phyloP scores from a whole-genome alignment of 495 filamentous ascomycete genomes.

The Talaromyces proteolyticus region DNA sequence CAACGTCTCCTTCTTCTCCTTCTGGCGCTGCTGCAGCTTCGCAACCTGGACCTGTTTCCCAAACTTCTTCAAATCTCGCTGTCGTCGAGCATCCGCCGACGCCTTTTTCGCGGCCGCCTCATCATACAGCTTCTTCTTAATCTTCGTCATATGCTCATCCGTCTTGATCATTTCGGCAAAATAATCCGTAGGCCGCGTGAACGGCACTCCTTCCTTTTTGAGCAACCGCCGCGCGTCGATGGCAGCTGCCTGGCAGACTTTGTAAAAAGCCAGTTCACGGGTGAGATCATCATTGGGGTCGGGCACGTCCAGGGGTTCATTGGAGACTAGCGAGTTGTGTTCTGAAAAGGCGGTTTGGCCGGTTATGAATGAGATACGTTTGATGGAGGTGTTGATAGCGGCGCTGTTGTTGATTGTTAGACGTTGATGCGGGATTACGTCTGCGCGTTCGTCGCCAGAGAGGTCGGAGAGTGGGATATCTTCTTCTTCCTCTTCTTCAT shows the following conservation, averaged over 20 bases:
- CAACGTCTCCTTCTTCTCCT: constrained; percentile 82
- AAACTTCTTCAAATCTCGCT: constrained; percentile 96
- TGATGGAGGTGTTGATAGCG: constrained; percentile 69
- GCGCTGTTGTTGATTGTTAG: constrained; percentile 96
- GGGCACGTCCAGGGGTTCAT: constrained; percentile 47
- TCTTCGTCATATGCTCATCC: constrained; percentile 95
- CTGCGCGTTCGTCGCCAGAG: constrained; percentile 74
- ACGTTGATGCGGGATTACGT: constrained; percentile 81
- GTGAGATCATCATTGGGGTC: constrained; percentile 82
- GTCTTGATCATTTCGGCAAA: constrained; percentile 98
- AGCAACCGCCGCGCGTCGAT: constrained; percentile 63
- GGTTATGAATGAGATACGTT: constrained; percentile 66
- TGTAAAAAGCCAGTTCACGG: constrained; percentile 91
- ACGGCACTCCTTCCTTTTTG: constrained; percentile 75
- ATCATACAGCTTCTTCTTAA: constrained; percentile 89
- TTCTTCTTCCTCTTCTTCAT: constrained; percentile 39
- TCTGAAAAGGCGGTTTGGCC: constrained; percentile 56
- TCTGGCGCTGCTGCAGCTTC: constrained; percentile 87
- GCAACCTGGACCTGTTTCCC: constrained; percentile 97
- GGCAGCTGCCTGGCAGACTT: constrained; percentile 77
- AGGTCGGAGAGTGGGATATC: constrained; percentile 85
- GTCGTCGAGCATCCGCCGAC: constrained; percentile 80
- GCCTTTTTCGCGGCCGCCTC: constrained; percentile 92
- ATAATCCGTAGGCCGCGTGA: constrained; percentile 86
- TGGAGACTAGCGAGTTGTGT: constrained; percentile 53